Evolutionary conservation across 2,329 filamentous ascomycete genomes (phyloP).

Genomic region (Penicillium capsulatum): DNA sequence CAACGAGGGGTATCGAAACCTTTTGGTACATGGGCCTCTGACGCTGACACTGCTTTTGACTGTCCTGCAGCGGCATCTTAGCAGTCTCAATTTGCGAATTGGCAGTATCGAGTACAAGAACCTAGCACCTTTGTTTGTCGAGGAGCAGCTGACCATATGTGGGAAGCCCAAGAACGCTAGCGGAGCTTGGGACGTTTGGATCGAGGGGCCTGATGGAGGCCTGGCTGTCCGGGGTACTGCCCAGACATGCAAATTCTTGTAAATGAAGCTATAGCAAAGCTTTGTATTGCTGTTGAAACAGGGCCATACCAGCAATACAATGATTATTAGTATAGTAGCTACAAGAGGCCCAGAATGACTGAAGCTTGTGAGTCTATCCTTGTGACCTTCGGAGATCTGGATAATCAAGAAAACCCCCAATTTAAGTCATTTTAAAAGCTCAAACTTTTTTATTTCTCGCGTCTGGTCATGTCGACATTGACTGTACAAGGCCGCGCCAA

Average conservation of each 20-base stretch:
- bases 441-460: too few relatives aligned
- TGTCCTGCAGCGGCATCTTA: conserved; percentile 56
- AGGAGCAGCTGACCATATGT: conserved; percentile 67
- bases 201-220: conserved; percentile 58
- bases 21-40: conserved; percentile 85
- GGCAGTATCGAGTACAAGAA: conserved; percentile 71
- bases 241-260: conserved; percentile 9
- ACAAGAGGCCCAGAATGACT: too few relatives aligned
- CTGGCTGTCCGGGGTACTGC: conserved; percentile 60
- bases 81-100: conserved; percentile 40
- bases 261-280: too few relatives aligned
- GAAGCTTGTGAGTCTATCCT: too few relatives aligned
- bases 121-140: conserved; percentile 72
- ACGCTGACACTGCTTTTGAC: conserved; percentile 72
- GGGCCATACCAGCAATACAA: too few relatives aligned
- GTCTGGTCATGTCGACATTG: too few relatives aligned
- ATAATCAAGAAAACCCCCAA: too few relatives aligned
- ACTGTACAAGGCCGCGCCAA: conserved; percentile 10
- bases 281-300: too few relatives aligned
- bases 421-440: too few relatives aligned
- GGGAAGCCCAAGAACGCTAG: conserved; percentile 48
- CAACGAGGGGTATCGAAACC: conserved; percentile 68
- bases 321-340: too few relatives aligned
- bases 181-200: conserved; percentile 60
- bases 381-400: too few relatives aligned